Evolutionary conservation across 2,329 filamentous ascomycete species (phyloP).

Genomic region (Stylonectria norvegica): DNA sequence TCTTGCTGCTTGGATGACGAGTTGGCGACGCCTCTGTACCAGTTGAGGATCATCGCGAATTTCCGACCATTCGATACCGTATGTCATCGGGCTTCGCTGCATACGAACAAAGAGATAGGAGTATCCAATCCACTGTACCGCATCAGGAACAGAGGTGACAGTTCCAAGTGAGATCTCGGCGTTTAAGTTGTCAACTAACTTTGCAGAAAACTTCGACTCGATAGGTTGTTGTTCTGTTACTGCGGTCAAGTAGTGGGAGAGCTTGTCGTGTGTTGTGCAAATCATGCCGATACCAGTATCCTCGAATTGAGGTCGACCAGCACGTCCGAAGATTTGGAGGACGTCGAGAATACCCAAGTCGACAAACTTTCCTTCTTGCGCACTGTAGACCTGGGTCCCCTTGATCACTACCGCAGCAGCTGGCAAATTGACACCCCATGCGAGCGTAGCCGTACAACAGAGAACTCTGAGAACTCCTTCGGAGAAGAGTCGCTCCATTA

Average conservation of each 20-base stretch:
- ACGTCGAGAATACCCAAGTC: slow-evolving; percentile 96
- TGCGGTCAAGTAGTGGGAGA: slow-evolving; percentile 85
- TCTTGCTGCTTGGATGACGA: slow-evolving; percentile 84
- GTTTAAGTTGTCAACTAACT: slow-evolving; percentile 94
- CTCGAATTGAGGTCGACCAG: slow-evolving; percentile 94
- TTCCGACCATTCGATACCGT: slow-evolving; percentile 94
- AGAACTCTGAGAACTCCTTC: slow-evolving; percentile 95
- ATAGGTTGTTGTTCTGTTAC: slow-evolving; percentile 96
- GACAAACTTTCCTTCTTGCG: slow-evolving; percentile 93
- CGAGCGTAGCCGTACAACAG: slow-evolving; percentile 95
- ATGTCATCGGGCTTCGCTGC: slow-evolving; percentile 84
- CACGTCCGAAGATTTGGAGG: slow-evolving; percentile 96
- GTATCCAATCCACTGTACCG: slow-evolving; percentile 95
- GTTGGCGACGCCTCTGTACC: slow-evolving; percentile 77
- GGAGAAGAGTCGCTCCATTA: slow-evolving; percentile 89
- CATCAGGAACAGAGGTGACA: slow-evolving; percentile 89
- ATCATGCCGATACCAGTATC: slow-evolving; percentile 98
- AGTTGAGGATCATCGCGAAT: slow-evolving; percentile 83
- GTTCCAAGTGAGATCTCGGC: slow-evolving; percentile 92
- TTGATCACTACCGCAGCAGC: slow-evolving; percentile 97
- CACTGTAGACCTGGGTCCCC: slow-evolving; percentile 93
- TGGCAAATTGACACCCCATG: slow-evolving; percentile 98
- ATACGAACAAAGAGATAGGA: slow-evolving; percentile 97
- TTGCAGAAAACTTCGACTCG: slow-evolving; percentile 91
- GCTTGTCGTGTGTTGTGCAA: slow-evolving; percentile 90